Evolutionary conservation across 441 rosid species (phyloP), one percentile per base, ranked within the genome.

Genomic region (Adansonia grandidieri): DNA sequence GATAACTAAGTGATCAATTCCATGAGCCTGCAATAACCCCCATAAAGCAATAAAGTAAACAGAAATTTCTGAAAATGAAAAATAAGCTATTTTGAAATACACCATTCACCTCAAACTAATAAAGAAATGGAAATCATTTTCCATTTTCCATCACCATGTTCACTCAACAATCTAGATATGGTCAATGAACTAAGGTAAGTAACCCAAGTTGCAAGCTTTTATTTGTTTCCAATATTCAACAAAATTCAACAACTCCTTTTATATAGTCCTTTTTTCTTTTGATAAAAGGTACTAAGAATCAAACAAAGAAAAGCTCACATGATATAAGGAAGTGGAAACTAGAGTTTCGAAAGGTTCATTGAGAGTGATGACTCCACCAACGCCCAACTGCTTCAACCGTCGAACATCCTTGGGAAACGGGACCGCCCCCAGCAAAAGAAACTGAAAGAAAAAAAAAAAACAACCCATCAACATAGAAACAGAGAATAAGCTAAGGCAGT

Each of bases 381-480:
- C 95, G 9, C 97, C 94, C 50, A 90, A 78, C 69, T 82, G 80
- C 87, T 93, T 92, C 84, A 93, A 81, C 42, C 89, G 79, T 0
- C 84, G 92, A 74, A 93, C 97, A 77, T 93, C 97, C 77, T 87
- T 90, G 13, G 91, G 91, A 73, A 93, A 93, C 42, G 98, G 98
- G 75, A 93, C 95, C 17, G 97, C 97, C n/a, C 95, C 97, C 66
- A 93, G 85, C 75, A 93, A 78, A 74, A 92, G 82, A 86, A 83
- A 87, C 97, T 92, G 86, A 61, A 19, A 58, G 56, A 5, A 24
- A 17, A 45, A 45, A 4, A 72, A 15, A 17, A 45, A 45, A 4
- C 67, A 15, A 14, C 8, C 0, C 28, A 14, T 37, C 44, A 15
- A 5, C 20, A 76, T 6, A 0, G n/a, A 40, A 53, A 53, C 15